Percentiles rank a stretch among this genome's conserved stretches.
Conservation (phyloP, 192 early-diverging fungal species). For the Podochytrium sp. region DNA sequence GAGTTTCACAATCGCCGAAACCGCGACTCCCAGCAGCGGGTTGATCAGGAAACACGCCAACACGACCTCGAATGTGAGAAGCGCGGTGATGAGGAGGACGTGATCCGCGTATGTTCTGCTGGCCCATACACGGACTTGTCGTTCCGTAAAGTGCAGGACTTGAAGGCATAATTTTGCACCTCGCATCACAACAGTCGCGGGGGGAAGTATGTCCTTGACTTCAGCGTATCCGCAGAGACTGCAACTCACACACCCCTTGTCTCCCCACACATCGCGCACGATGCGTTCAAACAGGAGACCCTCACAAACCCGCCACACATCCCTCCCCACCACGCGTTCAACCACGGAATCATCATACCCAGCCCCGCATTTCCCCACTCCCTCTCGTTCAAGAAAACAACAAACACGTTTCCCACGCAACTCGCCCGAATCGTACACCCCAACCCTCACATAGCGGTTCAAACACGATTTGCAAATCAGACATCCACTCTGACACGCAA, state of each 20-base stretch:
- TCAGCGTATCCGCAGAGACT: constrained; percentile 21
- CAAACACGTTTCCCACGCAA: constrained; percentile 22
- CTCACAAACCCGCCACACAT: constrained; percentile 8
- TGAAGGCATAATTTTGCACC: background rate
- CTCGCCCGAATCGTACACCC: constrained; percentile 26
- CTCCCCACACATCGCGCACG: constrained; percentile 8
- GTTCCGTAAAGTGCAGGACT: background rate
- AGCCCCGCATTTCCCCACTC: background rate
- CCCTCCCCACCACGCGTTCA: background rate
- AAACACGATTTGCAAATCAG: constrained; percentile 24
- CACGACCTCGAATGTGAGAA: constrained; percentile 9
- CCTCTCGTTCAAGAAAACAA: constrained; percentile 10
- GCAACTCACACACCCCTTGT: constrained; percentile 6
- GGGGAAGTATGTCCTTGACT: background rate
- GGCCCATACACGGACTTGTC: background rate
- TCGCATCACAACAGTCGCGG: background rate
- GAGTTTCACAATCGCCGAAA: background rate
- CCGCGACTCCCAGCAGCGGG: background rate
- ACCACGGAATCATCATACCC: constrained; percentile 11
- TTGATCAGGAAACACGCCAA: constrained; percentile 8
- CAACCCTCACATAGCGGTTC: constrained; percentile 11
- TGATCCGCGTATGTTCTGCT: constrained; percentile 14
- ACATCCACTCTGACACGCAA: constrained; percentile 11
- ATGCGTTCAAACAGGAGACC: constrained; percentile 11
- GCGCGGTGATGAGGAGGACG: background rate